Base-by-base conservation (phyloP, 106 monocot genomes). In the Dactylorhiza incarnata region DNA sequence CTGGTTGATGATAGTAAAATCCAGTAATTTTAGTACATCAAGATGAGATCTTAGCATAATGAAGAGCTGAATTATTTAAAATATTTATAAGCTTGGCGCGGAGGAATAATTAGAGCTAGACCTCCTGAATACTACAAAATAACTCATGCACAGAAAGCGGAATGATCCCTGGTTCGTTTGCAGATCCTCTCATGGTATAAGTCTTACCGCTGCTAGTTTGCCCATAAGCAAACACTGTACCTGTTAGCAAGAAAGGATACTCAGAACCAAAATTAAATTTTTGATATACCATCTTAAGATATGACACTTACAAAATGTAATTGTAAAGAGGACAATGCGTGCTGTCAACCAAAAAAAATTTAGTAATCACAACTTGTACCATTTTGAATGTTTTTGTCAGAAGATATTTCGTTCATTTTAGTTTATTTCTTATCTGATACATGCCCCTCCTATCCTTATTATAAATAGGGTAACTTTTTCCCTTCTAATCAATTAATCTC, bases 61-160 rank as follows among this genome's bases (percentile, higher is more conserved):
- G 17, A 69, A 45, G 11, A 26, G 13, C 10, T 0, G 29, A 65
- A 65, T 65, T 29, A 65, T 1, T 10, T 9, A 65, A 29, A 65
- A 65, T 20, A 26, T 65, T 13, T 29, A 65, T 29, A 65, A 14
- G 10, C 12, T 11, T 13, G 12, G 4, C 19, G 2, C 11, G 13
- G 65, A 65, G 2, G 29, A 65, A 65, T 29, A 65, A 65, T 11
- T 65, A 65, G 29, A 65, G 11, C 26, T 15, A 15, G 8, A 95
- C 93, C 96, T 97, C 86, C 84, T 94, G 74, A 65, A 94, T 94
- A 65, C 70, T 84, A 44, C 77, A 53, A 62, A 97, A 97, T 56
- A 97, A 84, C 66, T 91, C 93, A 82, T 82, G 79, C 23, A 97
- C 91, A 12, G 93, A 84, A 50, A 94, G 89, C 24, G 93, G 93